Evolutionary conservation across 2,329 filamentous ascomycete species (phyloP).

Genomic region (Laburnicola sp.): DNA sequence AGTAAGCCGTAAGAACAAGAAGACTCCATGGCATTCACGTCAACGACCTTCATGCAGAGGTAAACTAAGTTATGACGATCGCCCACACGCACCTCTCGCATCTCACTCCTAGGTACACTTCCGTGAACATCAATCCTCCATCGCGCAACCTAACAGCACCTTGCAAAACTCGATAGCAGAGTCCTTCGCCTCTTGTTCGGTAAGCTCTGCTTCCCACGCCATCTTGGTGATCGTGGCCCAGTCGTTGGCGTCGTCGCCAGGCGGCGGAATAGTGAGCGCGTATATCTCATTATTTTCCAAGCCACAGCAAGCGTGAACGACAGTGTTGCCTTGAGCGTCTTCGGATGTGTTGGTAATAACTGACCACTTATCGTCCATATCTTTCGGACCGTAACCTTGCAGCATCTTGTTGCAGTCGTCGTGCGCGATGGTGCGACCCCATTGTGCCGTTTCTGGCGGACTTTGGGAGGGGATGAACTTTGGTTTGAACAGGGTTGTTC

Average conservation of each 20-base stretch:
- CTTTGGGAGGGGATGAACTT: slow-evolving; percentile 1
- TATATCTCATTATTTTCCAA: slow-evolving; percentile 4
- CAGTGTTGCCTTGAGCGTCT: neutral
- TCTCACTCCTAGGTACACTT: too few relatives aligned
- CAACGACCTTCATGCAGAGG: too few relatives aligned
- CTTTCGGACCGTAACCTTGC: slow-evolving; percentile 4
- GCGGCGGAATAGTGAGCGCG: slow-evolving; percentile 6
- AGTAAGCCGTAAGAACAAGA: too few relatives aligned
- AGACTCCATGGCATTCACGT: too few relatives aligned
- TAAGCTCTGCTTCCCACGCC: slow-evolving; percentile 8
- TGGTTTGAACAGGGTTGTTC: neutral
- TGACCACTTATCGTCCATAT: slow-evolving; percentile 12
- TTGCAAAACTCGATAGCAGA: slow-evolving; percentile 9
- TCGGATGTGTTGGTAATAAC: slow-evolving; percentile 3
- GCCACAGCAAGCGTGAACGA: slow-evolving; percentile 9
- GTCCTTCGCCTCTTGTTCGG: slow-evolving; percentile 15
- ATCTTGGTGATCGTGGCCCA: slow-evolving; percentile 17
- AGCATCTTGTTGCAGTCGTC: slow-evolving; percentile 13
- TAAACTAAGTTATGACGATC: too few relatives aligned
- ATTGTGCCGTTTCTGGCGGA: slow-evolving; percentile 9
- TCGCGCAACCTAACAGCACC: slow-evolving; percentile 9
- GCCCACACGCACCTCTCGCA: too few relatives aligned
- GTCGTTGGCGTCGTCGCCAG: slow-evolving; percentile 13
- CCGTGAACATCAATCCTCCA: neutral
- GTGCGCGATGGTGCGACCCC: slow-evolving; percentile 10